Conservation (phyloP, 2,329 filamentous ascomycete species). For the Aureobasidium zeae region DNA sequence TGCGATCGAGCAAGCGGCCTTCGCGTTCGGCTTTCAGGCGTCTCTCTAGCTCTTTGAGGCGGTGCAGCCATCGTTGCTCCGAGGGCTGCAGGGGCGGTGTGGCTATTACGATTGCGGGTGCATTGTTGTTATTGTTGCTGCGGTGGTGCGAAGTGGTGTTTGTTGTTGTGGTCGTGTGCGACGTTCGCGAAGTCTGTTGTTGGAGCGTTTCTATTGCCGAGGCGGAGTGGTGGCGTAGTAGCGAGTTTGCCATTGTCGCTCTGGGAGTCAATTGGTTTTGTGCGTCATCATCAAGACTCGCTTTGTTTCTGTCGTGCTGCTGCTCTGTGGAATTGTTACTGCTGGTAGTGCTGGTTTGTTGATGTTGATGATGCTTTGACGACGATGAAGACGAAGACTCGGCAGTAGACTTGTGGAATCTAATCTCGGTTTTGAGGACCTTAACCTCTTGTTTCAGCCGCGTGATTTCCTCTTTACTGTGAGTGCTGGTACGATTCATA, state of each 20-base stretch:
- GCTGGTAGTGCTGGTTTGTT: too few relatives aligned
- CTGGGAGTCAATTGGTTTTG: slow-evolving; percentile 21
- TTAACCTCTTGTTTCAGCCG: slow-evolving; percentile 54
- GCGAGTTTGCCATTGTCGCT: slow-evolving; percentile 39
- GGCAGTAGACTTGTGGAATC: slow-evolving; percentile 47
- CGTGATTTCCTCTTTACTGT: slow-evolving; percentile 43
- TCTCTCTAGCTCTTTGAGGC: slow-evolving; percentile 77
- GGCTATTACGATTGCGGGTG: slow-evolving; percentile 26
- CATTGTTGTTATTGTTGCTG: too few relatives aligned
- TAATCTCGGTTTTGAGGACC: slow-evolving; percentile 50
- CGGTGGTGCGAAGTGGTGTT: too few relatives aligned
- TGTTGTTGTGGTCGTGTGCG: background rate
- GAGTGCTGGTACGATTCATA: slow-evolving; percentile 25
- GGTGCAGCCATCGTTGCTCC: slow-evolving; percentile 74
- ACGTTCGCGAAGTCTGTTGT: background rate
- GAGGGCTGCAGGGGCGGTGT: slow-evolving; percentile 36
- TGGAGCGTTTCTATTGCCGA: slow-evolving; percentile 39
- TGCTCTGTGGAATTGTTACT: too few relatives aligned
- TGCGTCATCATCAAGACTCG: slow-evolving; percentile 11
- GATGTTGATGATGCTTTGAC: too few relatives aligned
- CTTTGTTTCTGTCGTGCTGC: too few relatives aligned
- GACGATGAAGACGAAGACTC: too few relatives aligned
- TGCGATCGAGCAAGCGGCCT: slow-evolving; percentile 72
- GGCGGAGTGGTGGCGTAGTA: slow-evolving; percentile 47
- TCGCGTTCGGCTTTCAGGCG: slow-evolving; percentile 86